Percentiles rank a stretch among this genome's conserved stretches.
These are phyloP conservation scores for Vanderwaltozyma yarrowii DNA, from an alignment of 805 yeast genomes.

Conservation along the genomic window DNA sequence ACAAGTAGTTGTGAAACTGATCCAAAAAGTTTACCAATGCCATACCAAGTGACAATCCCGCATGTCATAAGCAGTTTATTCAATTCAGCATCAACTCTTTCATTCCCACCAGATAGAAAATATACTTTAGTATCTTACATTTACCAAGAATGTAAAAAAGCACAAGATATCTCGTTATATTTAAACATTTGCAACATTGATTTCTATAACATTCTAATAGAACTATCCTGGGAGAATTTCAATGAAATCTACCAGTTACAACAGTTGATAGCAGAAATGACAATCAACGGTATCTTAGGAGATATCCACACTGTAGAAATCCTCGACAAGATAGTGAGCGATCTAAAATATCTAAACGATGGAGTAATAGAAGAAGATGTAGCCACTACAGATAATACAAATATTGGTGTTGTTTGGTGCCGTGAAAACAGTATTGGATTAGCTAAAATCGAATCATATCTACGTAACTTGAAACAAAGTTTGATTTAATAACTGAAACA, in stretches of 20 bases:
- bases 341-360: conserved; percentile 16
- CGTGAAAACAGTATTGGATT: conserved; percentile 16
- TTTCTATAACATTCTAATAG: conserved; percentile 23
- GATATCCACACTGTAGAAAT: conserved; percentile 22
- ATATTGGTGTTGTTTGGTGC: conserved; percentile 19
- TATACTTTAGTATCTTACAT: conserved; percentile 18
- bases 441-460: conserved; percentile 14
- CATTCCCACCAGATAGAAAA: conserved; percentile 20
- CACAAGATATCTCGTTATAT: conserved; percentile 20
- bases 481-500: conserved; percentile 2
- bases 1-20: conserved; percentile 3
- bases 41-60: conserved; percentile 21
- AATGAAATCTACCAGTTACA: conserved; percentile 15
- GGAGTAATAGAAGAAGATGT: conserved; percentile 10
- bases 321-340: conserved; percentile 13
- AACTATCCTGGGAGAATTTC: conserved; percentile 23
- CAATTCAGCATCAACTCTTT: conserved; percentile 7
- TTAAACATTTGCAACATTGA: conserved; percentile 23
- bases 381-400: background rate
- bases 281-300: conserved; percentile 25
- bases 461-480: conserved; percentile 14
- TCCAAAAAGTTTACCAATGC: conserved; percentile 17
- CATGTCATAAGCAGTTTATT: conserved; percentile 15
- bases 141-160: conserved; percentile 21
- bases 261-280: conserved; percentile 22